phyloP scores from a whole-genome alignment of 805 yeast genomes.

The Hanseniaspora pseudoguilliermondii region DNA sequence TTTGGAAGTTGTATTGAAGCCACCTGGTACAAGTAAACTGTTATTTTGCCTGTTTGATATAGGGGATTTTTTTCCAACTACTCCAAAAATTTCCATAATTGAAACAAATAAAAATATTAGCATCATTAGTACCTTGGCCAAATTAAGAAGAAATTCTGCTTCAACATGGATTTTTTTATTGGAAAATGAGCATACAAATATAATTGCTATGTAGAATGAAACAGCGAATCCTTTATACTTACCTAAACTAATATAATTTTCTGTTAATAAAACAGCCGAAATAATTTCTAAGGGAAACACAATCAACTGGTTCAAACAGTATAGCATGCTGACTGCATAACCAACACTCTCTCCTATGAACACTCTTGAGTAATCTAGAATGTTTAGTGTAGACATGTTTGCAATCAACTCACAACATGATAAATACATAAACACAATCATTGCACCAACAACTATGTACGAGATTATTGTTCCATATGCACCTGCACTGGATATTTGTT shows the following conservation, averaged over 20 bases:
- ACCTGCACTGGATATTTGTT: conserved; percentile 13
- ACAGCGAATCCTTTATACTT: conserved; percentile 24
- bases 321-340: conserved; percentile 50
- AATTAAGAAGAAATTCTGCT: conserved; percentile 36
- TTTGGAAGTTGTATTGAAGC: conserved; percentile 30
- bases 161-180: conserved; percentile 46
- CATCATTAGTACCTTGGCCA: conserved; percentile 34
- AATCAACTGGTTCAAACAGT: conserved; percentile 43
- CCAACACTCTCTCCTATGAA: conserved; percentile 50
- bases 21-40: conserved; percentile 36
- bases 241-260: conserved; percentile 31
- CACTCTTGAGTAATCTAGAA: conserved; percentile 37
- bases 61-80: conserved; percentile 33
- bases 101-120: conserved; percentile 40
- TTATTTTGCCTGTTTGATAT: conserved; percentile 12
- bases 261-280: conserved; percentile 41
- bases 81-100: conserved; percentile 32
- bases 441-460: conserved; percentile 11
- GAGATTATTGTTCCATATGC: conserved; percentile 13
- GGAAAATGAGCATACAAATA: conserved; percentile 36
- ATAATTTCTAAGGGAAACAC: conserved; percentile 44
- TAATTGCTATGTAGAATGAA: conserved; percentile 23
- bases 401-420: conserved; percentile 14
- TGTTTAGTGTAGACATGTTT: conserved; percentile 7
- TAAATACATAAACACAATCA: conserved; percentile 12